Base-by-base conservation (phyloP, 1,284 basidiomycete genomes). In the Tremellales sp. region DNA sequence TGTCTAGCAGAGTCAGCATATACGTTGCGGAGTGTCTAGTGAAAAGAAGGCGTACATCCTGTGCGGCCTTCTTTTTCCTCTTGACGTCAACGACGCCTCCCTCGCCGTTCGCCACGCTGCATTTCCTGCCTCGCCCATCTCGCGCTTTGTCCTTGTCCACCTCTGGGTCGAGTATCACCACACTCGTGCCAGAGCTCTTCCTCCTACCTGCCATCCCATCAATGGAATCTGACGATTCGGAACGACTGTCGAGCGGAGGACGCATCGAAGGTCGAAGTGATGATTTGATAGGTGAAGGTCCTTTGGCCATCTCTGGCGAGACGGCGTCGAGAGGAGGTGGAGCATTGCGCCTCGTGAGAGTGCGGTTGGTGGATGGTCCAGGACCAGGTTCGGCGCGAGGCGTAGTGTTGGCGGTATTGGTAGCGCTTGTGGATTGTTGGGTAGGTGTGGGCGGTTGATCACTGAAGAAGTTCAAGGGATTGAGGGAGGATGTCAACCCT, bases 1-100 rank as follows among this genome's bases (percentile, higher is more conserved):
- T 0, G 85, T 88, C 88, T 92, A 64, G 53, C 27, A 36, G 23
- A 52, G 35, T 52, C 46, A 55, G 49, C 25, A 40, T 12, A n/a
- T n/a, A n/a, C n/a, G n/a, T n/a, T n/a, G n/a, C n/a, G n/a, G n/a
- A 12, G 15, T 12, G 19, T 31, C 29, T 31, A 31, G 19, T 24
- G 50, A 44, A 25, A 53, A 29, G 23, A 19, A 23, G 21, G 54
- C 57, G 51, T 46, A 57, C 57, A 36, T 61, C 59, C 17, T 56
- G 25, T 8, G 56, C 43, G 15, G 23, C 48, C 49, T 56, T 58
- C 43, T 36, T 49, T 27, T 36, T 52, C 43, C 43, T 46, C 22
- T 22, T 19, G 13, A n/a, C 7, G 27, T 31, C 44, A 7, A 22
- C 23, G 40, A 4, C 42, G 11, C 26, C 42, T 13, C n/a, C 19